Evolutionary conservation across 2,329 filamentous ascomycete genomes (phyloP), one percentile per base, ranked within the genome.

Genomic region (Fusarium stilboides): DNA sequence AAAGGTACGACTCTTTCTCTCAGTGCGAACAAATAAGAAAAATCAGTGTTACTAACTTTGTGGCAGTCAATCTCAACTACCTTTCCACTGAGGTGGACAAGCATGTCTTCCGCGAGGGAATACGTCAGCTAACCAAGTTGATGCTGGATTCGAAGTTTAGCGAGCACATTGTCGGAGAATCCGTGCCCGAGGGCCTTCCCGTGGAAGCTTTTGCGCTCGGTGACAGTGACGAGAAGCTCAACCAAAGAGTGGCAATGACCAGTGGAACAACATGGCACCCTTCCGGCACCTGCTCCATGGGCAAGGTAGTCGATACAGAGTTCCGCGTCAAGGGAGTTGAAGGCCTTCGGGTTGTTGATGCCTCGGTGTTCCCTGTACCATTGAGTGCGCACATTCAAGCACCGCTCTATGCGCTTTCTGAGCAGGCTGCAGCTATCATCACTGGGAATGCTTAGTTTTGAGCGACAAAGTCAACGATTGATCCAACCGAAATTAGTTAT

Each of bases 241-340:
- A 75, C 36, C 26, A 73, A 17, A 63, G 74, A 17, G 6, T 75
- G 12, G 71, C 71, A 5, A 46, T 61, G 57, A 59, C 70, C 2
- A 44, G 66, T 6, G 55, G 83, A 78, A 85, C 85, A 0, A 87
- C 89, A 65, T 76, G 74, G 71, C 87, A 89, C 73, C 83, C 84
- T 2, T 84, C 82, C 0, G 85, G 84, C 51, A 86, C 85, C 1
- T 85, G 82, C 52, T 80, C 85, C 0, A 89, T 89, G 71, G 87
- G 88, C 3, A 80, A 80, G 5, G 86, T 89, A 1, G 76, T 90
- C n/a, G 86, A 90, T 72, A 80, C 79, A 0, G 80, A 84, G 56
- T 88, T 89, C 73, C 80, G 82, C 7, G 87, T 90, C 2, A 77
- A 81, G 15, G 86, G 86, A 2, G 62, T 74, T 5, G 55, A 74